Evolutionary conservation across 2,329 filamentous ascomycete genomes (phyloP), one percentile per base, ranked within the genome.

Genomic region (Raffaelea ambrosiae): DNA sequence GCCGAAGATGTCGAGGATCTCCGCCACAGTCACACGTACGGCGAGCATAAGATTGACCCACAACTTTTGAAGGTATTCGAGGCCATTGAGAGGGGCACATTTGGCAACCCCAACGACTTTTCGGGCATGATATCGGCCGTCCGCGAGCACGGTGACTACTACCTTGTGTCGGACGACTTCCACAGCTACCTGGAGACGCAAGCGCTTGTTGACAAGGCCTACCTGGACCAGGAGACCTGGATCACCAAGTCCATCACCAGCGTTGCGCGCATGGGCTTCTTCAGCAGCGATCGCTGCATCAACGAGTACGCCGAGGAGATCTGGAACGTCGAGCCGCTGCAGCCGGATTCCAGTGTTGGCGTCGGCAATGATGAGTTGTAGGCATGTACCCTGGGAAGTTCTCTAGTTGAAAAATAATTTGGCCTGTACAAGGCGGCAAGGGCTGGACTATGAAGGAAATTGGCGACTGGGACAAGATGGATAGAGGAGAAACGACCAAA

Each of bases 141-240:
- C 54, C 81, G 85, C 54, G 86, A 95, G 51, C 93, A 97, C 55
- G 90, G 93, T 36, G 93, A 98, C 66, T 97, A 94, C 73, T 98
- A 98, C 66, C 80, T 98, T 26, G 90, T 97, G 43, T 95, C 88
- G 36, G 93, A 98, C 61, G 93, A 98, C 66, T 98, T 98, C 77
- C 82, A 88, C 68, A 91, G 85, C 62, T 98, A 98, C 70, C 73
- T 95, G 58, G 81, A 91, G 66, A 95, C 93, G 8, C 93, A 98
- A 54, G 76, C 81, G 49, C 76, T 96, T 48, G 90, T 98, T 29
- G 93, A 98, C 60, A 84, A 91, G 68, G 84, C 88, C 44, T 98
- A 94, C 74, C 81, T 81, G 66, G 85, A 97, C 68, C 86, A 91
- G 64, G 89, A 96, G 51, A 84, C 87, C 59, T 98, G 93, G 93